Conservation (phyloP, 805 yeast genomes). For the Sugiyamaella marilandica region DNA sequence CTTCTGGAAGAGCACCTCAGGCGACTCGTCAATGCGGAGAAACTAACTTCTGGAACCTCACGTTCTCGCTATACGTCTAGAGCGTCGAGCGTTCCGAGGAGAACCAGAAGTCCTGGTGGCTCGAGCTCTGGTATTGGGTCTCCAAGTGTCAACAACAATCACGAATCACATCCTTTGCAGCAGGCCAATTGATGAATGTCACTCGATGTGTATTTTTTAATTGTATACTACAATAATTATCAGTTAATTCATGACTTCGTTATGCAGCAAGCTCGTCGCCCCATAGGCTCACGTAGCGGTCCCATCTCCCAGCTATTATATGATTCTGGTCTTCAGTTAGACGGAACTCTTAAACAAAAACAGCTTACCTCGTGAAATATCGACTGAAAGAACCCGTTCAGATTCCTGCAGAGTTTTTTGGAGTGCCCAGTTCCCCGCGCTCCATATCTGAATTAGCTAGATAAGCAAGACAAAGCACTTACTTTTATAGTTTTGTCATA, state of each 20-base stretch:
- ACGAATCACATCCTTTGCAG: conserved; percentile 1
- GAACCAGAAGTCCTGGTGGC: conserved; percentile 15
- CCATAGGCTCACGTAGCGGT: conserved; percentile 71
- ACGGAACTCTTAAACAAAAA: not conserved
- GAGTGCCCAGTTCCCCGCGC: conserved; percentile 65
- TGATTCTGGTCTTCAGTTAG: conserved; percentile 32
- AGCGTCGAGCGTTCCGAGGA: conserved; percentile 24
- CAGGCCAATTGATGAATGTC: not conserved
- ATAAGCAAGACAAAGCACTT: not conserved
- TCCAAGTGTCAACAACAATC: not conserved
- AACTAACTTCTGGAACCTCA: conserved; percentile 11
- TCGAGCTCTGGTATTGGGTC: conserved; percentile 3
- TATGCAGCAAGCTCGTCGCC: conserved; percentile 9
- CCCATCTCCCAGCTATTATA: conserved; percentile 77
- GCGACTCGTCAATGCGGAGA: conserved; percentile 20
- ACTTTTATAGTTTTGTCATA: conserved; percentile 63
- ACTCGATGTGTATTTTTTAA: not conserved
- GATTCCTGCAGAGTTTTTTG: conserved; percentile 49
- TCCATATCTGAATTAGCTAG: conserved; percentile 39
- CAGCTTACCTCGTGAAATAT: conserved; percentile 35
- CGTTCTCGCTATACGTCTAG: conserved; percentile 24
- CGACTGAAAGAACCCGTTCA: conserved; percentile 72
- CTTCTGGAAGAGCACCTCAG: conserved; percentile 31
- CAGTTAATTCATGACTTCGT: not conserved
- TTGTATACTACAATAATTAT: not conserved